phyloP scores from a whole-genome alignment of 305 asterid genomes.

The Nicotiana rustica region DNA sequence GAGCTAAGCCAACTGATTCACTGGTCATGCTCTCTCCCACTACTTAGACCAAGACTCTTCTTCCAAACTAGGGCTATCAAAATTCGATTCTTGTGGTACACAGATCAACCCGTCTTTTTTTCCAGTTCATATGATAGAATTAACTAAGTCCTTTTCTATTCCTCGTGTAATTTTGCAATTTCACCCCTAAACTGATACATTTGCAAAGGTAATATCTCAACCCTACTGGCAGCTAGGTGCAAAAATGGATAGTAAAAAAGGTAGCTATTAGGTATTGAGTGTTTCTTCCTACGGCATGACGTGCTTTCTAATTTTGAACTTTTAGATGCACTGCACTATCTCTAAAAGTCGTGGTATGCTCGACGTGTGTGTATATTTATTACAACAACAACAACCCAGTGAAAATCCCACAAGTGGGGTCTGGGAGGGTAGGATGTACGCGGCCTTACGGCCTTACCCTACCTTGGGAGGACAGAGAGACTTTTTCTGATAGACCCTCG shows the following conservation, averaged over 20 bases:
- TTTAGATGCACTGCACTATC: background rate
- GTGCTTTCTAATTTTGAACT: background rate
- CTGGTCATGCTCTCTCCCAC: too few relatives aligned
- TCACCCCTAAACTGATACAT: background rate
- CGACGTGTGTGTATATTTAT: background rate
- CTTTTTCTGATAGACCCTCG: too few relatives aligned
- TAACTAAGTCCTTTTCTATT: background rate
- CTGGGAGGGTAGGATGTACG: too few relatives aligned
- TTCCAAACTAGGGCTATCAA: background rate
- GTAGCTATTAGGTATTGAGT: background rate
- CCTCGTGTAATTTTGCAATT: background rate
- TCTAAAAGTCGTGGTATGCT: too few relatives aligned
- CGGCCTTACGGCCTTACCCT: too few relatives aligned
- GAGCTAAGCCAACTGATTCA: background rate
- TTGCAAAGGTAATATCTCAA: background rate
- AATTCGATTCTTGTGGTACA: background rate
- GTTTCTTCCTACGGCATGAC: background rate
- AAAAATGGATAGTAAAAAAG: background rate
- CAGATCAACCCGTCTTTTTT: background rate
- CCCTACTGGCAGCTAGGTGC: background rate
- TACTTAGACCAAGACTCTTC: too few relatives aligned
- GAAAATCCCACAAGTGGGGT: too few relatives aligned
- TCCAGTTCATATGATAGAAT: background rate
- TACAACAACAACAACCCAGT: too few relatives aligned
- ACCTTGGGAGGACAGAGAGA: too few relatives aligned